Evolutionary conservation across 1,139 yeast genomes (phyloP), one percentile per base, ranked within the genome.

Genomic region (Geotrichum aggregatum): DNA sequence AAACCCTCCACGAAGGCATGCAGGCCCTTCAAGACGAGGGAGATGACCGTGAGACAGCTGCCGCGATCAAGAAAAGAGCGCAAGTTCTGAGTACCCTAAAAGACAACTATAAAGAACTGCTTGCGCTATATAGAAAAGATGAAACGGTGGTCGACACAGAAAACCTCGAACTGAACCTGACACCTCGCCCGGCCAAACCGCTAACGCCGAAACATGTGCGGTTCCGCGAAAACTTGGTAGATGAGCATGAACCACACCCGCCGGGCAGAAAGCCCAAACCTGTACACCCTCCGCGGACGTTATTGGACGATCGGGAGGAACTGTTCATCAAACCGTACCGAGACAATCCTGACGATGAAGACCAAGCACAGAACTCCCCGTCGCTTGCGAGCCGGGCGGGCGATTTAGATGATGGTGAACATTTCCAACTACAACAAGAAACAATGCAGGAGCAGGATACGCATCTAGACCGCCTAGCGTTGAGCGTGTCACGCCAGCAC

Each of bases 351-450:
- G 67, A 63, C 3, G 63, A 59, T n/a, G 54, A 52, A n/a, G 59
- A 59, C 43, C 52, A 45, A 51, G 52, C 40, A 7, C 65, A 62
- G 21, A 58, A 58, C 45, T 5, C 28, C 8, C 58, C 45, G 57
- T 26, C 43, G 19, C 43, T 19, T 58, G 52, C 42, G 57, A 61
- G 13, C 59, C 64, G 46, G 50, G 60, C 47, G 1, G 48, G 19
- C 10, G 48, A 38, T 8, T 28, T 44, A 21, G 47, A 42, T n/a
- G 63, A 64, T 39, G 46, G 59, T 19, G 60, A 55, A 54, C 61
- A 85, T 47, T 82, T 81, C 65, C 82, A 82, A 13, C 79, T 76
- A 58, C 91, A 87, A 63, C 87, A 85, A 61, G 88, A 83, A 60
- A 77, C 77, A 50, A 60, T 84, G 46, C 56, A 67, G 11, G 66